Conservation (phyloP, 1,284 basidiomycete genomes). For the Cryptococcus depauperatus region DNA sequence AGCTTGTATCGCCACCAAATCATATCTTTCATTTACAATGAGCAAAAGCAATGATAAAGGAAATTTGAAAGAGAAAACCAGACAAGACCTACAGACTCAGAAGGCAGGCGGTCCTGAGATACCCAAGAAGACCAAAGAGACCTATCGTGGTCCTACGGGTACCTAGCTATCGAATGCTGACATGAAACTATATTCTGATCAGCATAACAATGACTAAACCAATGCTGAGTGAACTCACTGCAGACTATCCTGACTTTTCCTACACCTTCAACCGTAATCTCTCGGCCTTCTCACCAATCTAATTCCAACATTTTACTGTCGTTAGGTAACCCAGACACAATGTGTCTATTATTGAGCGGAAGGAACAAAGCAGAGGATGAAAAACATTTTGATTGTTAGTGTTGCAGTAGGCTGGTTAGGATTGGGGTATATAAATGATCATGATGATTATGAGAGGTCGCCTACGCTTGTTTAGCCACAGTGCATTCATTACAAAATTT, state of each 20-base stretch:
- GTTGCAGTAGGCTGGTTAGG: constrained; percentile 41
- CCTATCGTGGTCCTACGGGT: constrained; percentile 50
- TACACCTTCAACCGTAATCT: constrained; percentile 22
- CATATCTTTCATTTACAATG: constrained; percentile 51
- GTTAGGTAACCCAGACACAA: constrained; percentile 44
- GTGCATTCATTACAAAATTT: background rate
- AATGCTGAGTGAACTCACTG: constrained; percentile 17
- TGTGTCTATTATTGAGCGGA: constrained; percentile 54
- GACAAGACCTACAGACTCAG: constrained; percentile 53
- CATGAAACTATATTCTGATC: constrained; percentile 36
- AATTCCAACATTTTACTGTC: constrained; percentile 50
- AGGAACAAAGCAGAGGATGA: constrained; percentile 55
- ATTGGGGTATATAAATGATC: constrained; percentile 58
- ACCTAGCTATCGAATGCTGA: constrained; percentile 54
- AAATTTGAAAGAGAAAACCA: too few relatives aligned
- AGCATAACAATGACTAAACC: background rate
- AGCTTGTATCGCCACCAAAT: constrained; percentile 59
- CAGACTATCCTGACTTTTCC: constrained; percentile 30
- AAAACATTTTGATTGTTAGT: constrained; percentile 32
- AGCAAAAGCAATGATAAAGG: too few relatives aligned
- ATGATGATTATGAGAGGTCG: constrained; percentile 58
- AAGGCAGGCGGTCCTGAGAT: constrained; percentile 41
- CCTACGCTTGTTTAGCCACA: constrained; percentile 10
- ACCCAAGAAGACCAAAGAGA: constrained; percentile 59
- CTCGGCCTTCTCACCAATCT: constrained; percentile 59